phyloP scores from a whole-genome alignment of 352 stramenopile genomes.

The Phytophthora pluvialis region DNA sequence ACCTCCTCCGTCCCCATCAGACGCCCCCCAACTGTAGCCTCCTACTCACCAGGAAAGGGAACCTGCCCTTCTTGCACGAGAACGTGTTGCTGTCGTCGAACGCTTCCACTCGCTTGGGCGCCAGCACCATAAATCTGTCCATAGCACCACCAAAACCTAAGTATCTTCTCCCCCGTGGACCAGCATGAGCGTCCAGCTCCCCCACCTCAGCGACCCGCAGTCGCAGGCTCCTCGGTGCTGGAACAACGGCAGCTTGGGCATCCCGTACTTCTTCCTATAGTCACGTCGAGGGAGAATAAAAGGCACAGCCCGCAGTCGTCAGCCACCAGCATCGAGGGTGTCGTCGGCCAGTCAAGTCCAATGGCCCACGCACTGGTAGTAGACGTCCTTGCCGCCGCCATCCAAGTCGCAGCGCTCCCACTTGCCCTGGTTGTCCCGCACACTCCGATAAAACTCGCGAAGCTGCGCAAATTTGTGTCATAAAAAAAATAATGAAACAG shows the following conservation, averaged over 20 bases:
- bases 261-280: slow-evolving; percentile 77
- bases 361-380: slow-evolving; percentile 63
- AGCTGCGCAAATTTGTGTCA: slow-evolving; percentile 39
- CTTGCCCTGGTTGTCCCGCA: slow-evolving; percentile 56
- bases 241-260: slow-evolving; percentile 74
- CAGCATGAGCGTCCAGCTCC: background rate
- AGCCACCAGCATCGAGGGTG: background rate
- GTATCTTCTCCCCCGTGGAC: slow-evolving; percentile 11
- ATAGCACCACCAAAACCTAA: slow-evolving; percentile 9
- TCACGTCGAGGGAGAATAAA: slow-evolving; percentile 8
- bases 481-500: slow-evolving; percentile 13
- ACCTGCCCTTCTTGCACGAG: slow-evolving; percentile 84
- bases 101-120: slow-evolving; percentile 75
- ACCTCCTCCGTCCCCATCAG: background rate
- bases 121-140: slow-evolving; percentile 73
- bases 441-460: slow-evolving; percentile 59
- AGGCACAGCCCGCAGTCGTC: slow-evolving; percentile 11
- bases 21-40: background rate
- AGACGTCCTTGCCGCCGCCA: slow-evolving; percentile 67
- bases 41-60: slow-evolving; percentile 70
- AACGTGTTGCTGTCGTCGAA: slow-evolving; percentile 87
- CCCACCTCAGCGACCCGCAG: slow-evolving; percentile 66
- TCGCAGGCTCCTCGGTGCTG: slow-evolving; percentile 78
- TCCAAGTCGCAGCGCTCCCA: slow-evolving; percentile 62
- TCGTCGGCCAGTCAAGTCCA: background rate